Base-by-base conservation (phyloP, 257 asterid genomes). In the Agastache rugosa region DNA sequence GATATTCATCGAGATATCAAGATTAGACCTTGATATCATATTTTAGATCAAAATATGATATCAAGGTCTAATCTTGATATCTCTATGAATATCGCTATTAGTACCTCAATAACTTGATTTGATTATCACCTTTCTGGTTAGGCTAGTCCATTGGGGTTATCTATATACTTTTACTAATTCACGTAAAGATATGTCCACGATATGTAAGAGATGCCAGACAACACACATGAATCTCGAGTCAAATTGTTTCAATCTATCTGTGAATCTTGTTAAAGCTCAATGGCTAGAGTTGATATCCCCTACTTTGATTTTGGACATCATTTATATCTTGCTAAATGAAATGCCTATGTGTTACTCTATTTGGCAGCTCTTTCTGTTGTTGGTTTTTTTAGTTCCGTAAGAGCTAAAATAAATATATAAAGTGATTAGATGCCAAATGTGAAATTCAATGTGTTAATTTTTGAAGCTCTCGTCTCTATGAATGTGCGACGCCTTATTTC, bases 51-150 rank as follows among this genome's bases (percentile, higher is more conserved):
- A 37, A 37, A 7, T 37, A 37, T 37, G n/a, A 44, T 54, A 1
- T 54, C 25, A 20, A 54, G 61, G 20, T 54, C 20, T 17, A 54
- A 20, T 23, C 61, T 54, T 20, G 15, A 54, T 6, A 50, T n/a
- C 2, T 48, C 6, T n/a, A 44, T 11, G 50, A 44, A 0, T 44
- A 12, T 44, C 16, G 3, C 16, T 4, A 11, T 44, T 0, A 44
- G 23, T 50, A 50, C 0, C 0, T 9, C 8, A 2, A 10, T 9
- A 54, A 34, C 31, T 54, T 19, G 59, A 8, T 56, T 44, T 7
- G 6, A 66, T 66, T 66, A 20, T 50, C 50, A 63, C 14, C 7
- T 55, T 55, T 23, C 14, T 47, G 73, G 73, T 29, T 68, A 68
- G 35, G 29, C 20, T 68, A 50, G 1, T 50, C 56, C 58, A 0